phyloP scores from a whole-genome alignment of 2,329 filamentous ascomycete species.

The Aspergillus phoenicis region DNA sequence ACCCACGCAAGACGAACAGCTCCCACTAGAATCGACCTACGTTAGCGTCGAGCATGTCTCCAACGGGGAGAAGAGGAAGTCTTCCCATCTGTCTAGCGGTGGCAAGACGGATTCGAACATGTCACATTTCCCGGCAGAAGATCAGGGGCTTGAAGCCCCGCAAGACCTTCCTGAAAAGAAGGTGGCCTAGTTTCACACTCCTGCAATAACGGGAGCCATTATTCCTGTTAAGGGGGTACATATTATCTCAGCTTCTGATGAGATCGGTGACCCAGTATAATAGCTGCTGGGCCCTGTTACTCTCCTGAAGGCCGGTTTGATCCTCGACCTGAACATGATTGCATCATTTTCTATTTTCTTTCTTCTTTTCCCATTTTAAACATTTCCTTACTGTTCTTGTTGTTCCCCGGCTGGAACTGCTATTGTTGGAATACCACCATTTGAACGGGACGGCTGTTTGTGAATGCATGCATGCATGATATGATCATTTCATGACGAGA shows the following conservation, averaged over 20 bases:
- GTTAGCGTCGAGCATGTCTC: slow-evolving; percentile 18
- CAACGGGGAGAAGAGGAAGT: slow-evolving; percentile 34
- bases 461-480: slow-evolving; percentile 8
- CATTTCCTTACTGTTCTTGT: slow-evolving; percentile 7
- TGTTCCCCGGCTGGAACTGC: slow-evolving; percentile 28
- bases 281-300: not conserved
- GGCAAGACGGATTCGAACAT: slow-evolving; percentile 47
- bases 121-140: slow-evolving; percentile 10
- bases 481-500: slow-evolving; percentile 7
- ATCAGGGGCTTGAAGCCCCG: slow-evolving; percentile 36
- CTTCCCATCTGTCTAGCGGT: slow-evolving; percentile 17
- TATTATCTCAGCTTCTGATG: not conserved
- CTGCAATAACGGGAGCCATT: not conserved
- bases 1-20: slow-evolving; percentile 33
- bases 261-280: not conserved
- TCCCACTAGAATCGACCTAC: slow-evolving; percentile 13
- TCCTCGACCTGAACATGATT: not conserved
- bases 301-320: not conserved
- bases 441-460: slow-evolving; percentile 10
- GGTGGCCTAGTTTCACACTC: not conserved
- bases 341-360: slow-evolving; percentile 2
- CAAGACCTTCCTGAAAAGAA: slow-evolving; percentile 24
- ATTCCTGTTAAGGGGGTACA: not conserved
- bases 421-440: slow-evolving; percentile 13
- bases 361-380: not conserved